A percentile compares a stretch with the other conserved stretches of the same genome.
These are phyloP conservation scores for Bruguiera gymnorhiza DNA, from an alignment of 345 rosid genomes.

Conservation along the genomic window DNA sequence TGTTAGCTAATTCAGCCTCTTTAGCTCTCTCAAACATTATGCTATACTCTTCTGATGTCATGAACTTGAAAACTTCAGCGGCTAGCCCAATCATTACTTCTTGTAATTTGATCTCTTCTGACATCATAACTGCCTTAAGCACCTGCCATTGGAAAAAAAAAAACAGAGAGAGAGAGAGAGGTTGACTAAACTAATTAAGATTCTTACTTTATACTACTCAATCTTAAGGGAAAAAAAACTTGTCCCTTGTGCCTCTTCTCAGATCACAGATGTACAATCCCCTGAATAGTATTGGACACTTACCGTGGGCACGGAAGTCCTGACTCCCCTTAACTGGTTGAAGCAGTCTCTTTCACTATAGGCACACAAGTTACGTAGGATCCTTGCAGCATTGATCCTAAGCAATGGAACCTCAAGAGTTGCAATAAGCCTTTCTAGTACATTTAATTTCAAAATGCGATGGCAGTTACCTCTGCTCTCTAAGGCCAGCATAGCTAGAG, in stretches of 20 bases:
- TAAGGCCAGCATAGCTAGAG: slow-evolving; percentile 76
- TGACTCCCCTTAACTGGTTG: slow-evolving; percentile 47
- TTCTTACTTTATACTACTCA: no score
- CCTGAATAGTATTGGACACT: slow-evolving; percentile 14
- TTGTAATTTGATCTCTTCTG: slow-evolving; percentile 65
- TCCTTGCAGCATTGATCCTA: slow-evolving; percentile 69
- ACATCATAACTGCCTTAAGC: slow-evolving; percentile 50
- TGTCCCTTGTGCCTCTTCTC: no score
- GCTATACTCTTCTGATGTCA: slow-evolving; percentile 53
- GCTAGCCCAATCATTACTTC: slow-evolving; percentile 87
- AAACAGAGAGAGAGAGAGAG: neutral
- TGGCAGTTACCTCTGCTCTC: slow-evolving; percentile 72
- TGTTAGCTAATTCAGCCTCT: slow-evolving; percentile 45
- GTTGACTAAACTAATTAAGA: neutral
- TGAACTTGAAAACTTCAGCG: slow-evolving; percentile 56
- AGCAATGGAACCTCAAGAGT: slow-evolving; percentile 53
- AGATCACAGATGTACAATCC: no score
- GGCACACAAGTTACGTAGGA: slow-evolving; percentile 64
- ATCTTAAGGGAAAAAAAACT: no score
- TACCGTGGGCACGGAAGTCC: slow-evolving; percentile 65
- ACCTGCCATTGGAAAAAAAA: slow-evolving; percentile 42
- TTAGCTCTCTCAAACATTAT: slow-evolving; percentile 41
- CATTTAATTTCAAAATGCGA: slow-evolving; percentile 57
- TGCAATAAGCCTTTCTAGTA: slow-evolving; percentile 44
- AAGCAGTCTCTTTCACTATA: slow-evolving; percentile 50